A percentile compares a stretch with the other conserved stretches of the same genome.
Conservation (phyloP, 2,329 filamentous ascomycete species). For the Helicocarpus griseus region DNA sequence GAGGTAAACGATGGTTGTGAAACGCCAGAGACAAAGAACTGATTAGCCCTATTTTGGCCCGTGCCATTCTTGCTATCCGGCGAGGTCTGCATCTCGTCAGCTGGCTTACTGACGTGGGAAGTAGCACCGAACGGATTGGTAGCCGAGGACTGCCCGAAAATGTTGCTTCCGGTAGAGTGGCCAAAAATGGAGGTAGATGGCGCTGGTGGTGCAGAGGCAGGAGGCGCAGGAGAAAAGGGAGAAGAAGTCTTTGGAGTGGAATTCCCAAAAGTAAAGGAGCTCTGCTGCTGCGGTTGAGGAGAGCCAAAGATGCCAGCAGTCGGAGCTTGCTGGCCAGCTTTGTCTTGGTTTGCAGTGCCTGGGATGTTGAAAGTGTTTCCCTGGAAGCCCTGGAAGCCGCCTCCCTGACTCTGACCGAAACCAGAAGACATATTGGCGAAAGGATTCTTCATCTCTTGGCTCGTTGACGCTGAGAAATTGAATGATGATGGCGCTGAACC, state of each 20-base stretch:
- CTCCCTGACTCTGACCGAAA: constrained; percentile 14
- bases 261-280: constrained; percentile 4
- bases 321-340: constrained; percentile 3
- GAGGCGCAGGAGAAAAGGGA: constrained; percentile 5
- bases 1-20: constrained; percentile 15
- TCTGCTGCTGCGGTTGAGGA: constrained; percentile 2
- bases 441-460: constrained; percentile 23
- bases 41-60: constrained; percentile 12
- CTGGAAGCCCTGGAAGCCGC: constrained; percentile 22
- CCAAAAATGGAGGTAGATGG: constrained; percentile 19
- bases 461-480: constrained; percentile 21
- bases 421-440: constrained; percentile 23
- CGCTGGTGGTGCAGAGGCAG: constrained; percentile 12
- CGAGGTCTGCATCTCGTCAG: constrained; percentile 26
- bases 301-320: constrained; percentile 8
- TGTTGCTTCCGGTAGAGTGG: constrained; percentile 15
- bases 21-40: constrained; percentile 16
- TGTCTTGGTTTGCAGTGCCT: constrained; percentile 14
- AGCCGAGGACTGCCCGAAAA: constrained; percentile 6
- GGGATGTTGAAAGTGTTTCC: constrained; percentile 25
- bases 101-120: constrained; percentile 5
- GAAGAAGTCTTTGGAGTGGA: background rate
- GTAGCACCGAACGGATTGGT: constrained; percentile 11
- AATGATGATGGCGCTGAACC: constrained; percentile 22
- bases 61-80: constrained; percentile 19